A percentile compares a stretch with the other conserved stretches of the same genome.
Evolutionary conservation across 371 early-diverging fungal species (phyloP).

Genomic region (Encephalitozoon romaleae): DNA sequence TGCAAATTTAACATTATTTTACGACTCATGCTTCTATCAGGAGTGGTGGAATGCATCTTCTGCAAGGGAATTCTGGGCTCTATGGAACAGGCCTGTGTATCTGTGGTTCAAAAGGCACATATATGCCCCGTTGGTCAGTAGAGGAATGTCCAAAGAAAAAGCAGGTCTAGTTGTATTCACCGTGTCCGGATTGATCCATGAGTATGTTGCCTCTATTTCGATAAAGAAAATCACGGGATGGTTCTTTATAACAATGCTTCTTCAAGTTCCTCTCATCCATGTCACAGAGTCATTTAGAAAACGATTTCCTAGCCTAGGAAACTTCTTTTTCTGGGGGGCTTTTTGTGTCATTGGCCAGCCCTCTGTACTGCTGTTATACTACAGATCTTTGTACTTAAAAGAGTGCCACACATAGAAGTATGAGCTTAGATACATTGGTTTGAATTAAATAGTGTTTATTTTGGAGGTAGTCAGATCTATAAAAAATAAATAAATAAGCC

Average conservation of each 20-base stretch:
- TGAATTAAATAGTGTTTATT: neutral
- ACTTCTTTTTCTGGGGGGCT: constrained; percentile 50
- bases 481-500: neutral
- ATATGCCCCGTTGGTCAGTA: constrained; percentile 70
- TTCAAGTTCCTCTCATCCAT: constrained; percentile 77
- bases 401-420: neutral
- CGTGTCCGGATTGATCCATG: constrained; percentile 74
- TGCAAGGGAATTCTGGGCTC: constrained; percentile 82
- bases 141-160: constrained; percentile 66
- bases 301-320: constrained; percentile 21
- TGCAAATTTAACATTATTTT: constrained; percentile 83
- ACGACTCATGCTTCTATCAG: constrained; percentile 88
- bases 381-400: constrained; percentile 16
- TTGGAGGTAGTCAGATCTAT: neutral
- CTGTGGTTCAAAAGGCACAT: constrained; percentile 81
- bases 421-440: neutral
- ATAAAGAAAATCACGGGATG: constrained; percentile 68
- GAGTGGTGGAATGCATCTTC: constrained; percentile 95
- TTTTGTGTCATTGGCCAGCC: constrained; percentile 55
- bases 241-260: constrained; percentile 75
- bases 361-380: constrained; percentile 30
- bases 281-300: constrained; percentile 52
- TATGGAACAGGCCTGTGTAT: constrained; percentile 94
- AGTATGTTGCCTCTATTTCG: constrained; percentile 71
- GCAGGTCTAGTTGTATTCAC: constrained; percentile 75